Conservation (phyloP, 2,329 filamentous ascomycete species). For the Thielaviopsis populi region DNA sequence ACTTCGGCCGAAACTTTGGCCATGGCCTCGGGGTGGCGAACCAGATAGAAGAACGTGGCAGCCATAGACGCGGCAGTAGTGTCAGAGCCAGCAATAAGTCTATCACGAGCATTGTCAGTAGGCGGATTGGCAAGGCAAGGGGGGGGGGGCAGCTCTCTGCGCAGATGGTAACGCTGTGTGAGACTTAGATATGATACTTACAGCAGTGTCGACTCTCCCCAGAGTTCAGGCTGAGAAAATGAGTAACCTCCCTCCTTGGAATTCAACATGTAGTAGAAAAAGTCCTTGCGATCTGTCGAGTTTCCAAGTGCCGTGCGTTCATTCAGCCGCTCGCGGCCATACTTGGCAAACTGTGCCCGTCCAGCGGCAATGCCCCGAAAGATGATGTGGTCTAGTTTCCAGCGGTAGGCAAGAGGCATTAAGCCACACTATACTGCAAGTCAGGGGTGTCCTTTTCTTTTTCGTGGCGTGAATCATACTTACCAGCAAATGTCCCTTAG, state of each 20-base stretch:
- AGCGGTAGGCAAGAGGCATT: conserved; percentile 52
- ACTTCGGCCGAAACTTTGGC: conserved; percentile 36
- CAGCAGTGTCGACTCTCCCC: conserved; percentile 56
- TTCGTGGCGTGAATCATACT: conserved; percentile 22
- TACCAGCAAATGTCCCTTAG: conserved; percentile 53
- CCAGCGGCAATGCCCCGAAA: conserved; percentile 52
- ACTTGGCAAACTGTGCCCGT: conserved; percentile 54
- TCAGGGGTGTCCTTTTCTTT: neutral
- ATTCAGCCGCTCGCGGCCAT: conserved; percentile 50
- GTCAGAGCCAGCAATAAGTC: conserved; percentile 56
- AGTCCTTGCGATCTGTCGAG: conserved; percentile 49
- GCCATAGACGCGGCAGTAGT: conserved; percentile 56
- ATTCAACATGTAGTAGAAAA: conserved; percentile 61
- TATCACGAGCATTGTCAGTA: conserved; percentile 19
- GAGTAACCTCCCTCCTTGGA: conserved; percentile 54
- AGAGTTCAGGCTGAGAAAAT: conserved; percentile 50
- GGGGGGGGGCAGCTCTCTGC: neutral
- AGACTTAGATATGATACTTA: conserved; percentile 23
- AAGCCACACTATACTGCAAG: conserved; percentile 43
- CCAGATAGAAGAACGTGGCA: conserved; percentile 47
- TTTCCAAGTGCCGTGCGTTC: conserved; percentile 52
- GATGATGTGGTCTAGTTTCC: conserved; percentile 51
- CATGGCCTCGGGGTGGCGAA: conserved; percentile 35
- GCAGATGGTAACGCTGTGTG: neutral
- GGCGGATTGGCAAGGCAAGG: neutral